Base-by-base conservation (phyloP, 768 basidiomycete genomes). In the Mrakia frigida region DNA sequence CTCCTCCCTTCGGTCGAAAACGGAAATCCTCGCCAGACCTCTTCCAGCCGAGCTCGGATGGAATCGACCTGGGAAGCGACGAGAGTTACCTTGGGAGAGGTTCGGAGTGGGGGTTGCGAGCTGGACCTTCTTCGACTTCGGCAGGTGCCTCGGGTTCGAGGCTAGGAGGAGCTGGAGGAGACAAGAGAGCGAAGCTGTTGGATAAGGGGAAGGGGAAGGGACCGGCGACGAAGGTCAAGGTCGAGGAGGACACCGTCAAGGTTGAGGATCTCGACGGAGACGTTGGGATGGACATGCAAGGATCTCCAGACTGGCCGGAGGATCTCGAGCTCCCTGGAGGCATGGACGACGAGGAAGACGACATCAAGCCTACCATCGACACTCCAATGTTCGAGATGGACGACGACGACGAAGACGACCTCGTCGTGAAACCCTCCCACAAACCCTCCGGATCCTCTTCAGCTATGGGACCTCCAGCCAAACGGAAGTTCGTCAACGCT, bases 1-100 rank as follows among this genome's bases (percentile, higher is more conserved):
- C 7, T 86, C 86, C 33, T 86, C 0, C 86, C 86, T 18, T 82
- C 83, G 46, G 89, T 87, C 82, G 92, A 90, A 80, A 91, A 89
- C 77, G 84, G 84, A 75, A 81, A 84, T 80, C 86, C n/a, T 33
- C 73, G 69, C 7, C 78, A 63, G 11, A 79, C 73, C 37, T 37
- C 75, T 50, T 37, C 50, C 50, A 73, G 50, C 67, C 35, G 67
- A 76, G 50, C 43, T 70, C 37, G 65, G 74, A 65, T 16, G 74
- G 74, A 25, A 18, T 74, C 33, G 65, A 77, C 0, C 78, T 74
- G 10, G 67, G 61, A 21, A 65, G 63, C 65, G 63, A 63, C 73
- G 59, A 65, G 18, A 74, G 56, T 37, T 69, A 43, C 68, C 53
- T 59, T 37, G 52, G 69, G 52, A 28, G 50, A 33, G 69, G 53